phyloP scores from a whole-genome alignment of 805 yeast genomes.

The Monosporozyma solicola region DNA sequence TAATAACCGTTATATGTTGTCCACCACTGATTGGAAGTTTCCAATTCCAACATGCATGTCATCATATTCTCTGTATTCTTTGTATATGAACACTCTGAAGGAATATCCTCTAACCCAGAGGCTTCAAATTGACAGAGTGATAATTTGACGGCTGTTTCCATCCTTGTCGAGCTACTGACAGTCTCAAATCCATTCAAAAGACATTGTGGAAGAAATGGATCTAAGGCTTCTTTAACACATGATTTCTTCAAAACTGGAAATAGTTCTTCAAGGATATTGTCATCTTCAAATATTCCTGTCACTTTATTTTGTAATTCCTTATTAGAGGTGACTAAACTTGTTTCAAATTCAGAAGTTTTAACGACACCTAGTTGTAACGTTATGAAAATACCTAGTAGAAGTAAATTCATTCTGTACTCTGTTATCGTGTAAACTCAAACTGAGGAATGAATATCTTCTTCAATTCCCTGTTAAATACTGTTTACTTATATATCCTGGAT shows the following conservation, averaged over 20 bases:
- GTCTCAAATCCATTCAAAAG: conserved; percentile 34
- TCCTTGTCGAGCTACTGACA: conserved; percentile 26
- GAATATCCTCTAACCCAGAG: conserved; percentile 29
- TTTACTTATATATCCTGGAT: too few species aligned
- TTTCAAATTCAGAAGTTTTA: not conserved
- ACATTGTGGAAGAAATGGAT: conserved; percentile 35
- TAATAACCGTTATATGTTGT: conserved; percentile 63
- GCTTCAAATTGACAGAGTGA: conserved; percentile 49
- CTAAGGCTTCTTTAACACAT: conserved; percentile 37
- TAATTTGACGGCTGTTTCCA: conserved; percentile 38
- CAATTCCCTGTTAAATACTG: not conserved
- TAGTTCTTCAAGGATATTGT: conserved; percentile 1
- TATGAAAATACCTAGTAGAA: not conserved
- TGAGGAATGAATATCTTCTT: too few species aligned
- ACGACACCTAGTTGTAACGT: not conserved
- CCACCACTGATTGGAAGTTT: conserved; percentile 54
- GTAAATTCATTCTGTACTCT: not conserved
- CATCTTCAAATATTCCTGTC: not conserved
- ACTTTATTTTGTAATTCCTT: not conserved
- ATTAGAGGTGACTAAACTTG: not conserved
- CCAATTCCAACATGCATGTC: conserved; percentile 35
- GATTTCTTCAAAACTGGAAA: conserved; percentile 19
- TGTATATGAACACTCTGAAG: conserved; percentile 5
- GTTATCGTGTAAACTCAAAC: too few species aligned
- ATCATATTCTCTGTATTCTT: conserved; percentile 8